Conservation (phyloP, 106 monocot genomes). For the Chionographis japonica region DNA sequence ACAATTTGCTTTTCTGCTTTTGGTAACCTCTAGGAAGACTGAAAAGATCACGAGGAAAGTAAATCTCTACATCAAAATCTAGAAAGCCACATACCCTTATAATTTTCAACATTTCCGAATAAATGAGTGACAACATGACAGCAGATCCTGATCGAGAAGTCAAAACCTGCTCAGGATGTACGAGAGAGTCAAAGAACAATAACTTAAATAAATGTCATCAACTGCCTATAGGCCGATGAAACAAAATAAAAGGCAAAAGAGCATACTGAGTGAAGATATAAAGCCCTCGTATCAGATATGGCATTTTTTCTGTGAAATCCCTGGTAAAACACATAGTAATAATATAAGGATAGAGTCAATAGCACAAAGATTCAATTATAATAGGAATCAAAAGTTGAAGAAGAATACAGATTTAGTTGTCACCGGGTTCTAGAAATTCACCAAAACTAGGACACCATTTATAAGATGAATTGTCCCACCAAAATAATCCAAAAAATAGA, state of each 20-base stretch:
- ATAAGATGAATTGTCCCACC: too few relatives aligned
- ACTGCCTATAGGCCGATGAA: background rate
- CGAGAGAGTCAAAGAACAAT: background rate
- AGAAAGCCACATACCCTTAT: slow-evolving; percentile 33
- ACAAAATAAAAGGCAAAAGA: background rate
- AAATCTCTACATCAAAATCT: slow-evolving; percentile 66
- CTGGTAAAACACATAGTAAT: slow-evolving; percentile 12
- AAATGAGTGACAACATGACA: slow-evolving; percentile 55
- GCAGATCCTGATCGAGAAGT: slow-evolving; percentile 54
- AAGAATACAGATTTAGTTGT: too few relatives aligned
- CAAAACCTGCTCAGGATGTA: slow-evolving; percentile 38
- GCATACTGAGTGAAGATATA: slow-evolving; percentile 70
- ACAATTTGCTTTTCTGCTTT: slow-evolving; percentile 42
- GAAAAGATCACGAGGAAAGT: slow-evolving; percentile 34
- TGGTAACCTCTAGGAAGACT: slow-evolving; percentile 57
- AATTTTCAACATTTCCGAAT: slow-evolving; percentile 64
- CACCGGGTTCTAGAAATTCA: too few relatives aligned
- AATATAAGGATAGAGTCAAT: background rate
- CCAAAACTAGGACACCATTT: too few relatives aligned
- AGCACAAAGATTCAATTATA: too few relatives aligned
- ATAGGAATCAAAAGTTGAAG: too few relatives aligned
- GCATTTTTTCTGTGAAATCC: slow-evolving; percentile 40
- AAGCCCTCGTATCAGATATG: slow-evolving; percentile 33
- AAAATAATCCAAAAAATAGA: background rate
- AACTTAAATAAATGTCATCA: background rate